Evolutionary conservation across 75 land plant genomes (phyloP).

Genomic region (Ceratopteris richardii): DNA sequence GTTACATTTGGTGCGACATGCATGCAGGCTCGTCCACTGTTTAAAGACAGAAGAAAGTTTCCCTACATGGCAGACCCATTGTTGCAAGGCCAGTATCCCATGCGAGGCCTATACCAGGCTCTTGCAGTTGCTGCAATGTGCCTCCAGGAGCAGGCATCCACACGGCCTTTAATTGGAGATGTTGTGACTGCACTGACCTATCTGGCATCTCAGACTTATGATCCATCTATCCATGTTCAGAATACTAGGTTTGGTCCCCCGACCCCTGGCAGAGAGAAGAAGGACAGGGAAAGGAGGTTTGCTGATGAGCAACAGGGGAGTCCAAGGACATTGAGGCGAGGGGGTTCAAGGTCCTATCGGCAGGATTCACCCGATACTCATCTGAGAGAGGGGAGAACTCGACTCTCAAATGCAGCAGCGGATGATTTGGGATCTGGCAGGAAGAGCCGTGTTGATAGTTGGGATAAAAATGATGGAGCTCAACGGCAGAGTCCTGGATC

Average conservation of each 20-base stretch:
- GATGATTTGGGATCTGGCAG: slow-evolving; percentile 17
- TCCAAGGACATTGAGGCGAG: background rate
- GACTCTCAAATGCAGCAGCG: slow-evolving; percentile 8
- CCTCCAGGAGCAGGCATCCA: slow-evolving; percentile 60
- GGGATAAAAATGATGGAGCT: slow-evolving; percentile 17
- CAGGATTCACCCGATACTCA: slow-evolving; percentile 21
- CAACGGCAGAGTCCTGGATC: slow-evolving; percentile 16
- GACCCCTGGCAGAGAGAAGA: slow-evolving; percentile 27
- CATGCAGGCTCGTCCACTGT: slow-evolving; percentile 56
- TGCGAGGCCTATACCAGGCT: slow-evolving; percentile 63
- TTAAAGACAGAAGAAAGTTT: slow-evolving; percentile 54
- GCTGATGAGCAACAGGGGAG: slow-evolving; percentile 1
- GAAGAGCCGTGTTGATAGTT: slow-evolving; percentile 14
- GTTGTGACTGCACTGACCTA: slow-evolving; percentile 69
- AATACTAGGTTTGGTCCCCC: slow-evolving; percentile 29
- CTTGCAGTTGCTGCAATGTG: slow-evolving; percentile 74
- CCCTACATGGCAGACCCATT: slow-evolving; percentile 61
- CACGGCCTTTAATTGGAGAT: slow-evolving; percentile 54
- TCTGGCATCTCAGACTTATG: slow-evolving; percentile 58
- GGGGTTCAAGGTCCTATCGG: slow-evolving; percentile 7
- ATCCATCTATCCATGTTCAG: slow-evolving; percentile 32
- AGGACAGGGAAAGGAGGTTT: slow-evolving; percentile 11
- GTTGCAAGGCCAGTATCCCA: slow-evolving; percentile 52
- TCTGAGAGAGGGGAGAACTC: slow-evolving; percentile 11
- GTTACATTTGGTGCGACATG: too few species aligned